Percentiles rank a stretch among this genome's conserved stretches.
Evolutionary conservation across 2,329 filamentous ascomycete species (phyloP).

Genomic region (Xylaria sp.): DNA sequence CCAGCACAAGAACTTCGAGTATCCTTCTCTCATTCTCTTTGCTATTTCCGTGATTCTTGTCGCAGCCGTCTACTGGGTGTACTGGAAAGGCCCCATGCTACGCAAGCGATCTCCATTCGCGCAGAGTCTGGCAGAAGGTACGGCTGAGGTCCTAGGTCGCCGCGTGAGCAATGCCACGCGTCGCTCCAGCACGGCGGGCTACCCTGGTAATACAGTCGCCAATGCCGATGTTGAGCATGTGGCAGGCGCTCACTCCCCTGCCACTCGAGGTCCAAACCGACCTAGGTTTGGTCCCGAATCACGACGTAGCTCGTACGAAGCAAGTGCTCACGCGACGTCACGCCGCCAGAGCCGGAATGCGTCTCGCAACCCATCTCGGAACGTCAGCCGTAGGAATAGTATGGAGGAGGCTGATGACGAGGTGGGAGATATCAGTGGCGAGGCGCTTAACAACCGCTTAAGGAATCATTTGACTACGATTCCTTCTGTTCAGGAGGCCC

Average conservation of each 20-base stretch:
- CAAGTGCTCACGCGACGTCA: conserved; percentile 44
- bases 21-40: neutral
- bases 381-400: conserved; percentile 43
- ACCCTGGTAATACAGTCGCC: neutral
- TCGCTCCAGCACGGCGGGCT: neutral
- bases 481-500: neutral
- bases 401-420: neutral
- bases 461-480: neutral
- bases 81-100: conserved; percentile 63
- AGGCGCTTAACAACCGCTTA: neutral
- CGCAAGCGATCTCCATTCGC: conserved; percentile 65
- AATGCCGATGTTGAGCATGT: neutral
- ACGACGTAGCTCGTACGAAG: conserved; percentile 45
- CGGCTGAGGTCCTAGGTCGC: neutral
- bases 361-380: conserved; percentile 39
- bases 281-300: conserved; percentile 34
- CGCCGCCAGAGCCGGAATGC: conserved; percentile 43
- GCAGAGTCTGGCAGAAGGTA: conserved; percentile 63
- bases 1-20: neutral
- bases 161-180: neutral
- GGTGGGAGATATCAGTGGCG: neutral
- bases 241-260: neutral
- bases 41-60: conserved; percentile 65
- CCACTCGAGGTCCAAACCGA: neutral
- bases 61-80: conserved; percentile 52